Evolutionary conservation across 2,329 filamentous ascomycete genomes (phyloP).

Genomic region (Aspergillus jensenii): DNA sequence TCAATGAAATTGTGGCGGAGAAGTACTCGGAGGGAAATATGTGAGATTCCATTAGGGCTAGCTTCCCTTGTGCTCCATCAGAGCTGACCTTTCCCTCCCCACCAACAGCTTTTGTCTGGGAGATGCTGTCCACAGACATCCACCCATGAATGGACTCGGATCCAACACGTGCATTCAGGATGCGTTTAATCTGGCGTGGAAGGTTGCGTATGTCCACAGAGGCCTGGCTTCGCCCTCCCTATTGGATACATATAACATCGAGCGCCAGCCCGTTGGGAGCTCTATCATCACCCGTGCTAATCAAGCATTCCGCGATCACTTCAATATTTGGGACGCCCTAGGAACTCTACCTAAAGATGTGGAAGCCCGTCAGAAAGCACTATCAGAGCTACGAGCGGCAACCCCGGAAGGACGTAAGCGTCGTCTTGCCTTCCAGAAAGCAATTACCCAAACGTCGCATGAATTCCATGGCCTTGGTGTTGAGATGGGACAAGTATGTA

Average conservation of each 20-base stretch:
- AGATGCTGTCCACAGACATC: constrained; percentile 32
- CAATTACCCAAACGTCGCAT: neutral
- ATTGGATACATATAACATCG: constrained; percentile 40
- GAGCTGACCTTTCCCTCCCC: too few species aligned
- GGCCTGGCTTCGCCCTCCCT: constrained; percentile 22
- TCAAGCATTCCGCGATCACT: neutral
- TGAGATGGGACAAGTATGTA: neutral
- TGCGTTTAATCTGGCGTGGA: constrained; percentile 47
- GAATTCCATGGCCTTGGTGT: neutral
- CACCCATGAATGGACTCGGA: constrained; percentile 31
- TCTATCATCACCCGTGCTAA: constrained; percentile 30
- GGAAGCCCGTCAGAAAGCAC: neutral
- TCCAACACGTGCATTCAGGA: constrained; percentile 41
- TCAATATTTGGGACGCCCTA: neutral
- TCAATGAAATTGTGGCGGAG: constrained; percentile 63
- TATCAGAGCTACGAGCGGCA: neutral
- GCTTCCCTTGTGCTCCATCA: too few species aligned
- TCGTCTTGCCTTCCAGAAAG: neutral
- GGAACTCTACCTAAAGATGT: neutral
- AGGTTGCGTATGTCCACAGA: constrained; percentile 36
- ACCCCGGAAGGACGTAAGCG: neutral
- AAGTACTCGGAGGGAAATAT: constrained; percentile 54
- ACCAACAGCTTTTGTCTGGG: constrained; percentile 12
- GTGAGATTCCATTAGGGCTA: constrained; percentile 21
- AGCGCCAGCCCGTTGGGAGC: constrained; percentile 37